Evolutionary conservation across 1,139 yeast species (phyloP).

Genomic region (Blastobotrys indianensis): DNA sequence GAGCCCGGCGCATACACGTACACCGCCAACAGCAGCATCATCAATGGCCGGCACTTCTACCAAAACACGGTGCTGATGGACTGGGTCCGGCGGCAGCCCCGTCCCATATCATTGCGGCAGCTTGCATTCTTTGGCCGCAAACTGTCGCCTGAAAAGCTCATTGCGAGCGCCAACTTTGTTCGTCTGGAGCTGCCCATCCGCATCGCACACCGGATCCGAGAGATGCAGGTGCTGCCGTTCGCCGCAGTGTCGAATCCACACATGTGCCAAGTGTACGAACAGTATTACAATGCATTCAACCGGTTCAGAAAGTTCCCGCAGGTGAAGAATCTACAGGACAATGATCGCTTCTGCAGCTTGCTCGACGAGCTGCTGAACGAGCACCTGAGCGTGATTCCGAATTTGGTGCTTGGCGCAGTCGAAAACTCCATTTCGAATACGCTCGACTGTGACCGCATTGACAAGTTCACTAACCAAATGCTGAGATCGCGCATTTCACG

Average conservation of each 20-base stretch:
- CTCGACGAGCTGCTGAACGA: slow-evolving; percentile 59
- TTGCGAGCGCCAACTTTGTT: slow-evolving; percentile 82
- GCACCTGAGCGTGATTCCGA: slow-evolving; percentile 76
- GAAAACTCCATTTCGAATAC: slow-evolving; percentile 66
- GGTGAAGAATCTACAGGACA: slow-evolving; percentile 64
- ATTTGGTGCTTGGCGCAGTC: slow-evolving; percentile 86
- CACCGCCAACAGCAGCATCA: slow-evolving; percentile 34
- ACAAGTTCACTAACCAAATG: slow-evolving; percentile 67
- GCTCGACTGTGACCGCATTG: slow-evolving; percentile 59
- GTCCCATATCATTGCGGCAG: slow-evolving; percentile 83
- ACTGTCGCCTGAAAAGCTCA: slow-evolving; percentile 69
- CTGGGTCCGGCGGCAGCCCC: slow-evolving; percentile 64
- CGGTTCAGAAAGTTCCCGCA: slow-evolving; percentile 67
- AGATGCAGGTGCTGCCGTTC: slow-evolving; percentile 76
- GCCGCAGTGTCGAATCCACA: slow-evolving; percentile 81
- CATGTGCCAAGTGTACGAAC: slow-evolving; percentile 79
- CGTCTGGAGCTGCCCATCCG: slow-evolving; percentile 78
- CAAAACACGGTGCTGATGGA: slow-evolving; percentile 71
- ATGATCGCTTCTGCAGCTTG: slow-evolving; percentile 61
- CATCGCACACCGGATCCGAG: slow-evolving; percentile 71
- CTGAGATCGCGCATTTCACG: slow-evolving; percentile 82
- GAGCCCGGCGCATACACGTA: slow-evolving; percentile 27
- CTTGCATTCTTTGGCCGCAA: slow-evolving; percentile 83
- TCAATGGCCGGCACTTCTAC: slow-evolving; percentile 60
- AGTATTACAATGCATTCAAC: slow-evolving; percentile 82